Evolutionary conservation across 306 rosid species (phyloP).

Genomic region (Citrullus colocynthis): DNA sequence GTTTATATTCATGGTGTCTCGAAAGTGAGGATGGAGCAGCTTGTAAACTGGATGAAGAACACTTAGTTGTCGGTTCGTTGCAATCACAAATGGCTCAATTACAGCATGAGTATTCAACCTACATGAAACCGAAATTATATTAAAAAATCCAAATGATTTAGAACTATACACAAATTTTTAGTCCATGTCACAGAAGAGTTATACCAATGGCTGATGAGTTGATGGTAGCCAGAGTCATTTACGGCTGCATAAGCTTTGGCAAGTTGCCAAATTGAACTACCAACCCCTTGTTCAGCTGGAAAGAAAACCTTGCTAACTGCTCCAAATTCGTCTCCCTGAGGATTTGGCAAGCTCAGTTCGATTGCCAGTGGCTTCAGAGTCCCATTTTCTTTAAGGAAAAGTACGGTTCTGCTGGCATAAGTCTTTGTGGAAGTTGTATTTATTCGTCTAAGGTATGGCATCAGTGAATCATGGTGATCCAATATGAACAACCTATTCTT

Average conservation of each 20-base stretch:
- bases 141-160: background rate
- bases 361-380: constrained; percentile 56
- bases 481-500: constrained; percentile 21
- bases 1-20: constrained; percentile 43
- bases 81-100: constrained; percentile 20
- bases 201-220: constrained; percentile 9
- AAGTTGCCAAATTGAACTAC: background rate
- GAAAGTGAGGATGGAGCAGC: constrained; percentile 42
- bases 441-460: background rate
- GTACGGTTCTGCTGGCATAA: constrained; percentile 47
- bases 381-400: constrained; percentile 51
- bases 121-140: constrained; percentile 20
- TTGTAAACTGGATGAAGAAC: constrained; percentile 16
- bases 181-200: background rate
- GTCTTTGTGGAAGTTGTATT: constrained; percentile 23
- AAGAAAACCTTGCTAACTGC: constrained; percentile 32
- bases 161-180: background rate
- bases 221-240: constrained; percentile 23
- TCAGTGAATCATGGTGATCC: constrained; percentile 4
- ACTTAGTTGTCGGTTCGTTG: constrained; percentile 38
- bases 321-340: constrained; percentile 40
- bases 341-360: constrained; percentile 18
- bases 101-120: constrained; percentile 57
- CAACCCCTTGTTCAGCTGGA: constrained; percentile 44
- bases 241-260: constrained; percentile 32